These are phyloP conservation scores for Lyophyllum shimeji DNA, from an alignment of 768 basidiomycete genomes.

Conservation along the genomic window DNA sequence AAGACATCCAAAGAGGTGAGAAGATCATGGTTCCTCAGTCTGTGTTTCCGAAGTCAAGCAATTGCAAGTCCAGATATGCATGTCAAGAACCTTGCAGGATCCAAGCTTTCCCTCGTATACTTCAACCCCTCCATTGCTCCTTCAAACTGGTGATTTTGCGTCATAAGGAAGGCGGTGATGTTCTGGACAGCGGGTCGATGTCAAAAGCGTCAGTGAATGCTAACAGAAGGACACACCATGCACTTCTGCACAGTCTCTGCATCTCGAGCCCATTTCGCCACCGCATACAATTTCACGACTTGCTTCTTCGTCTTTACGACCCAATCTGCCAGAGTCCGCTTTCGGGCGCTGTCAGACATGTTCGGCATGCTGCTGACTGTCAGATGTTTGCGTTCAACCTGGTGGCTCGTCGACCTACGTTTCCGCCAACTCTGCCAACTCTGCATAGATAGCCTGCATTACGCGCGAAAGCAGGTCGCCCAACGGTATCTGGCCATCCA, in stretches of 20 bases:
- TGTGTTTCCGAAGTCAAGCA: neutral
- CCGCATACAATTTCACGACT: constrained; percentile 84
- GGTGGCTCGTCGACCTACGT: constrained; percentile 55
- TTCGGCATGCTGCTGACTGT: constrained; percentile 59
- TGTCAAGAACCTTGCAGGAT: constrained; percentile 67
- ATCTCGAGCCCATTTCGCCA: constrained; percentile 85
- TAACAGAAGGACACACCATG: constrained; percentile 55
- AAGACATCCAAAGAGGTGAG: constrained; percentile 89
- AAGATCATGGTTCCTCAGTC: constrained; percentile 91
- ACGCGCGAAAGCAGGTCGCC: constrained; percentile 76
- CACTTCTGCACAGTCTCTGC: constrained; percentile 82
- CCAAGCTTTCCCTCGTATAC: constrained; percentile 66
- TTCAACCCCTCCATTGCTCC: constrained; percentile 61
- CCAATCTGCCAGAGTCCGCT: constrained; percentile 83
- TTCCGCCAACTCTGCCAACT: constrained; percentile 81
- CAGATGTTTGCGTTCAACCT: constrained; percentile 1
- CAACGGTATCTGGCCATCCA: constrained; percentile 72
- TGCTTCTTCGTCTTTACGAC: constrained; percentile 91
- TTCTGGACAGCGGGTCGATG: constrained; percentile 48
- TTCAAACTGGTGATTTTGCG: constrained; percentile 84
- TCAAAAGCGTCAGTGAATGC: neutral
- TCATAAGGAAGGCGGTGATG: constrained; percentile 83
- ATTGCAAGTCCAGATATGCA: neutral
- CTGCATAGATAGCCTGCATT: constrained; percentile 77
- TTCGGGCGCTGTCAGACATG: constrained; percentile 79